phyloP scores from a whole-genome alignment of 768 basidiomycete species.

The Rickenella mellea region DNA sequence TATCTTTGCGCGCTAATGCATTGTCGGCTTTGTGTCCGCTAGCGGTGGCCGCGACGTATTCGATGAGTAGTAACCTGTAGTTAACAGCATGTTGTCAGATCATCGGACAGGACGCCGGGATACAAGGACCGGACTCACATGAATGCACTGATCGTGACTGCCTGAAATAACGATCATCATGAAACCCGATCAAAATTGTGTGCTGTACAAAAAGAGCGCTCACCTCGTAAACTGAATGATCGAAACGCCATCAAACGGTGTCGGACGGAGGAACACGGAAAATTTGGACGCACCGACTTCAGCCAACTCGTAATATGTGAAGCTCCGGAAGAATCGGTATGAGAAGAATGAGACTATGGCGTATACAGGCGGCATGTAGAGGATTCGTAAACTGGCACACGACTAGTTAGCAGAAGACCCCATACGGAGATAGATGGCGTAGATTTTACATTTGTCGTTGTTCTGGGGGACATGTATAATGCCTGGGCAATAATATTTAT shows the following conservation, averaged over 20 bases:
- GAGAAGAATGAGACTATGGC: constrained; percentile 79
- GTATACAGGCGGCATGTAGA: constrained; percentile 81
- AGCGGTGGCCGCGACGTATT: constrained; percentile 71
- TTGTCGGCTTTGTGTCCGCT: constrained; percentile 50
- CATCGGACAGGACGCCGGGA: neutral
- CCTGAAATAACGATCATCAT: constrained; percentile 30
- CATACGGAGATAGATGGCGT: constrained; percentile 5
- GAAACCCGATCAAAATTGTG: constrained; percentile 14
- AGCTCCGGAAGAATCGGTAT: constrained; percentile 74
- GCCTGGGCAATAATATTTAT: constrained; percentile 30
- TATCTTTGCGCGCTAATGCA: constrained; percentile 75
- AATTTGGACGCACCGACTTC: constrained; percentile 31
- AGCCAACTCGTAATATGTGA: constrained; percentile 51
- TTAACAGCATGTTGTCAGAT: neutral
- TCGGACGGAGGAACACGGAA: constrained; percentile 26
- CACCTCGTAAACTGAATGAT: constrained; percentile 55
- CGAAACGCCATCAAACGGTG: constrained; percentile 3
- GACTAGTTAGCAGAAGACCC: neutral
- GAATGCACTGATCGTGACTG: constrained; percentile 80
- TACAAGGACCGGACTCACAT: constrained; percentile 36
- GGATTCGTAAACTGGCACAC: constrained; percentile 50
- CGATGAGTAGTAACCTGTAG: constrained; percentile 65
- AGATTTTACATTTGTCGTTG: constrained; percentile 72
- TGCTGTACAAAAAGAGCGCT: constrained; percentile 13
- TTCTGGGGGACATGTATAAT: constrained; percentile 60